Evolutionary conservation across 306 rosid genomes (phyloP), one percentile per base, ranked within the genome.

Genomic region (Prosopis cineraria): DNA sequence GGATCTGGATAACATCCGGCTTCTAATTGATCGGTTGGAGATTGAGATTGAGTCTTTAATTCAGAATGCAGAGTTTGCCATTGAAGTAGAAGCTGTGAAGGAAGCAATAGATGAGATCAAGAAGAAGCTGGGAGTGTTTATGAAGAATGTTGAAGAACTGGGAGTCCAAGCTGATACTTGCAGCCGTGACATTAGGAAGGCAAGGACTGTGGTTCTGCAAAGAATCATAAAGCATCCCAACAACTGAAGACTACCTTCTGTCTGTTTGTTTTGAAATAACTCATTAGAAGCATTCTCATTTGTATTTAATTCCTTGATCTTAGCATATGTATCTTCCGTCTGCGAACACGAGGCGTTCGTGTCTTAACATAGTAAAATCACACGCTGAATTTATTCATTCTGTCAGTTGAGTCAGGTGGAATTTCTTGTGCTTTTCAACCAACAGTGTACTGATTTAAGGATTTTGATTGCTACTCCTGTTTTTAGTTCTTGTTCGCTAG

Each of bases 171-270:
- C 96, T 70, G 98, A 91, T 76, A 74, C 19, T 0, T 91, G 94
- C 66, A 88, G 98, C 86, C 81, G 93, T 1, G 97, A 94, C 63
- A 88, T 94, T 68, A 82, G 90, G 37, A 85, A 85, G 76, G 98
- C 97, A 34, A 90, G 96, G 84, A 94, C 96, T n/a, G 97, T 94
- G 62, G 94, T 94, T 75, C 87, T 94, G 39, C 97, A 89, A 64
- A 87, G 88, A 81, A 91, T 94, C 78, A 83, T 94, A 53, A 91
- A 80, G 74, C 92, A 89, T 72, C 89, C 94, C 45, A 86, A 89
- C 76, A 77, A 72, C 76, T 87, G 73, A 86, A 66, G 36, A 39
- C 20, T 36, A 39, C 29, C 29, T n/a, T 44, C 70, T 50, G 70
- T 44, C 70, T 50, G 70, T n/a, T 63, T 68, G 17, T 80, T 81